phyloP scores from a whole-genome alignment of 1,284 basidiomycete species.

The Inonotus obliquus region DNA sequence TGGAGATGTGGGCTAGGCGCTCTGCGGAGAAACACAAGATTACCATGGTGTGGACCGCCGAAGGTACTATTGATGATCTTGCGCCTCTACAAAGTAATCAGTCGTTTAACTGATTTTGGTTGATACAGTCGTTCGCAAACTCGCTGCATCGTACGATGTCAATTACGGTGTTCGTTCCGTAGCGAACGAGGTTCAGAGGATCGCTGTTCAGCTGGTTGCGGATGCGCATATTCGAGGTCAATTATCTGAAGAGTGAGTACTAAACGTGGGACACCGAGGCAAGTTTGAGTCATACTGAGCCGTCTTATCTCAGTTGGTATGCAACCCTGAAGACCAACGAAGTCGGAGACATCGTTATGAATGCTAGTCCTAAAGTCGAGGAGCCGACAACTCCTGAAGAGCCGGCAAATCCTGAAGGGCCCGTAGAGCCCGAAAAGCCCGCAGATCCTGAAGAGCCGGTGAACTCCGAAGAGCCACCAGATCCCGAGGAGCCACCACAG shows the following conservation, averaged over 20 bases:
- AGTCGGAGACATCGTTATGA: no score
- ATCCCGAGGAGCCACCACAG: no score
- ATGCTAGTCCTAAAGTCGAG: no score
- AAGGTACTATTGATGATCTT: conserved; percentile 2
- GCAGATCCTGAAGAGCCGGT: no score
- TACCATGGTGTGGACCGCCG: conserved; percentile 5
- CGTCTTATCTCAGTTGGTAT: neutral
- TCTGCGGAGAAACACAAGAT: conserved; percentile 14
- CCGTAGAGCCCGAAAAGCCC: no score
- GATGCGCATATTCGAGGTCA: conserved; percentile 11
- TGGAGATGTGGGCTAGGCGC: conserved; percentile 3
- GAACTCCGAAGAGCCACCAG: no score
- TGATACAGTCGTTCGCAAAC: conserved; percentile 6
- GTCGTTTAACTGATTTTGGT: neutral
- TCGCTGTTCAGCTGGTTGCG: conserved; percentile 12
- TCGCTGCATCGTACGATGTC: conserved; percentile 10
- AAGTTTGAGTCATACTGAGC: neutral
- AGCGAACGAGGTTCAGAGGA: conserved; percentile 9
- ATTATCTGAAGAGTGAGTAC: conserved; percentile 2
- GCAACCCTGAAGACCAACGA: neutral
- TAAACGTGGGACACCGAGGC: neutral
- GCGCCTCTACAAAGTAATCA: neutral
- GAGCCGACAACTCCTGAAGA: no score
- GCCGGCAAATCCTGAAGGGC: no score
- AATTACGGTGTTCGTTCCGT: conserved; percentile 16